These are phyloP conservation scores for Cryoendolithus antarcticus DNA, from an alignment of 2,329 filamentous ascomycete genomes.

Conservation along the genomic window DNA sequence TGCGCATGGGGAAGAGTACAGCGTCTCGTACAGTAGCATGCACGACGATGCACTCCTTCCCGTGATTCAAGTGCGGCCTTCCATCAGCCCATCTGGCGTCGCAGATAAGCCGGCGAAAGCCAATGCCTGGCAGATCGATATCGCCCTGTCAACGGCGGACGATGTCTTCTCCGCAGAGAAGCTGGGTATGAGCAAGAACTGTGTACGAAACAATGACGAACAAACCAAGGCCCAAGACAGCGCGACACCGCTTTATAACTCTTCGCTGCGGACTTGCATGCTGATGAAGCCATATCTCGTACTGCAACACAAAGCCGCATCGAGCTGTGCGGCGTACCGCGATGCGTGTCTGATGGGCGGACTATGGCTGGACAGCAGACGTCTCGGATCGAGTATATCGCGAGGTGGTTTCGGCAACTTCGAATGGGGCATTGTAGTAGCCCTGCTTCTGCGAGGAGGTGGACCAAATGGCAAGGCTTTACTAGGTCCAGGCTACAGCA, in stretches of 20 bases:
- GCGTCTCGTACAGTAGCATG: conserved; percentile 16
- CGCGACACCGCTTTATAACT: conserved; percentile 80
- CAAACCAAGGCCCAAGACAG: conserved; percentile 29
- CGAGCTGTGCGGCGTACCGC: conserved; percentile 58
- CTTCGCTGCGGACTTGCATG: conserved; percentile 65
- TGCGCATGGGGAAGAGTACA: conserved; percentile 48
- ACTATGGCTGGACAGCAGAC: conserved; percentile 80
- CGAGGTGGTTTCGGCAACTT: conserved; percentile 84
- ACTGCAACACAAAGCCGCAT: conserved; percentile 56
- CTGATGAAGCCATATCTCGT: conserved; percentile 64
- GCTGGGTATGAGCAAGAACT: conserved; percentile 56
- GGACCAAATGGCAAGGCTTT: conserved; percentile 58
- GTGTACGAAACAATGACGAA: conserved; percentile 45
- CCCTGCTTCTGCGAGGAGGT: conserved; percentile 67
- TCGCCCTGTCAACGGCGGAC: conserved; percentile 63
- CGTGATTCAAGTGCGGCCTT: conserved; percentile 40
- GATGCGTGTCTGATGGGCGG: conserved; percentile 80
- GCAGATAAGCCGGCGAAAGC: conserved; percentile 10
- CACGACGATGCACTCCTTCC: conserved; percentile 47
- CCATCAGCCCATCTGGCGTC: conserved; percentile 10
- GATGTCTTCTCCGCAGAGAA: conserved; percentile 60
- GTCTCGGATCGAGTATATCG: conserved; percentile 57
- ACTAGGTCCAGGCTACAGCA: conserved; percentile 70
- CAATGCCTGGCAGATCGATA: conserved; percentile 50
- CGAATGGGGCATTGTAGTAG: conserved; percentile 74